Percentiles rank a stretch among this genome's conserved stretches.
Evolutionary conservation across 257 asterid species (phyloP).

Genomic region (Misopates orontium): DNA sequence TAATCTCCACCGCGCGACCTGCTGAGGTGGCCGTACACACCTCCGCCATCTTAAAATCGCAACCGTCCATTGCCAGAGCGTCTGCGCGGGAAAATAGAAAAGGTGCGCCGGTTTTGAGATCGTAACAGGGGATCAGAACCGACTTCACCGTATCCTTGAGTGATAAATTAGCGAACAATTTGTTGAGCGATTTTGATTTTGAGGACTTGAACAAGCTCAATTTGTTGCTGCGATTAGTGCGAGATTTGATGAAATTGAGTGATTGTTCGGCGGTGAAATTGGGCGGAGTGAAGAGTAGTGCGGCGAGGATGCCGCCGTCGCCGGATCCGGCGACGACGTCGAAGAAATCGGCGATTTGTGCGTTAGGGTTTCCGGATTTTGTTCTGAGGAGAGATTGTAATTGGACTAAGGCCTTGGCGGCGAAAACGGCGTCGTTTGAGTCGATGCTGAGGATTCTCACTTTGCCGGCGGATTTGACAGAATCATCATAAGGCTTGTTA

Average conservation of each 20-base stretch:
- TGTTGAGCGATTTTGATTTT: constrained; percentile 27
- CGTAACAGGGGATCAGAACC: constrained; percentile 82
- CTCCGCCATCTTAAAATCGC: constrained; percentile 58
- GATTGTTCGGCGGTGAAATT: constrained; percentile 55
- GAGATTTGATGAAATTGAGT: constrained; percentile 36
- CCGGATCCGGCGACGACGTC: constrained; percentile 84
- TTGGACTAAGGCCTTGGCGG: constrained; percentile 58
- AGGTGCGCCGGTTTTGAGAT: constrained; percentile 67
- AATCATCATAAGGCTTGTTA: not conserved
- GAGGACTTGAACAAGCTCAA: constrained; percentile 11
- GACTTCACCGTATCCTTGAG: constrained; percentile 64
- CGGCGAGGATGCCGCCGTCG: constrained; percentile 67
- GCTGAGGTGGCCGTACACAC: constrained; percentile 60
- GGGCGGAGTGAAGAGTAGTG: constrained; percentile 58
- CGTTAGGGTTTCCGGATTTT: constrained; percentile 52
- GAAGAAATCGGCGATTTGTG: constrained; percentile 64
- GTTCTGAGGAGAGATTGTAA: constrained; percentile 50
- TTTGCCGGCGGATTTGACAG: constrained; percentile 36
- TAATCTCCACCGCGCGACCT: constrained; percentile 36
- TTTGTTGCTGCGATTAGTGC: constrained; percentile 20
- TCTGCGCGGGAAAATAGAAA: constrained; percentile 79
- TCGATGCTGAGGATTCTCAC: constrained; percentile 76
- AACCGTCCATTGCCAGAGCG: constrained; percentile 76
- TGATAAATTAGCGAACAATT: constrained; percentile 52
- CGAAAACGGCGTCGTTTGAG: constrained; percentile 59